These are phyloP conservation scores for Fusarium nurragi DNA, from an alignment of 2,329 filamentous ascomycete genomes.

Conservation along the genomic window DNA sequence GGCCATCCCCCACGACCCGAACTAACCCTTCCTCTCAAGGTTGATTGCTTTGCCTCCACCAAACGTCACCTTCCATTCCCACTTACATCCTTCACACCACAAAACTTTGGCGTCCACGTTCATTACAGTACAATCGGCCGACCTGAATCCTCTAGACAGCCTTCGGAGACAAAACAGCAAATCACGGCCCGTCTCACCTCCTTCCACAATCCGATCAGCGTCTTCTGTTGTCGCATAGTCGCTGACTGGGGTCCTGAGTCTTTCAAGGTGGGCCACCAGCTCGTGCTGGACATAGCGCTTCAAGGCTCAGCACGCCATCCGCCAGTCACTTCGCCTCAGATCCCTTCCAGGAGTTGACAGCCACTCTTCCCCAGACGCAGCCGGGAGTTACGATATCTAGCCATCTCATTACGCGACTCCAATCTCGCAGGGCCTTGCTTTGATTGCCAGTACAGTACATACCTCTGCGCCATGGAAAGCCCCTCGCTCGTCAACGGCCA, in stretches of 20 bases:
- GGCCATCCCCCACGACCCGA: slow-evolving; percentile 42
- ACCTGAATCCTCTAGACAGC: background rate
- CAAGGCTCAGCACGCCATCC: slow-evolving; percentile 44
- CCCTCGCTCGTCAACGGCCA: slow-evolving; percentile 43
- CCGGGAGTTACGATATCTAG: slow-evolving; percentile 44
- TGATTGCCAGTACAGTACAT: slow-evolving; percentile 11
- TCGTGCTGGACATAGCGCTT: slow-evolving; percentile 31
- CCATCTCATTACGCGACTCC: slow-evolving; percentile 45
- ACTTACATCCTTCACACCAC: slow-evolving; percentile 20
- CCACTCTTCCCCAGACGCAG: slow-evolving; percentile 38
- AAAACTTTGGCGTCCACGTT: slow-evolving; percentile 8
- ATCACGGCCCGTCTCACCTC: slow-evolving; percentile 22
- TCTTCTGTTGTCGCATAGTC: slow-evolving; percentile 17
- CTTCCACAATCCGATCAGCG: slow-evolving; percentile 30
- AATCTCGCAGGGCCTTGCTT: slow-evolving; percentile 29
- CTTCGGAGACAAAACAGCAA: slow-evolving; percentile 21
- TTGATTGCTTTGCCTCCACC: slow-evolving; percentile 23
- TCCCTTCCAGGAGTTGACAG: slow-evolving; percentile 24
- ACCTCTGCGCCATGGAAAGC: slow-evolving; percentile 40
- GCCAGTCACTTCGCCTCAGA: slow-evolving; percentile 44
- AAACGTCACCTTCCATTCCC: slow-evolving; percentile 31
- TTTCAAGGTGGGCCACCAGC: slow-evolving; percentile 34
- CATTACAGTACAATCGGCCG: slow-evolving; percentile 13
- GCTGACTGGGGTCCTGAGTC: slow-evolving; percentile 37
- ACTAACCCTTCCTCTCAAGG: slow-evolving; percentile 19